Conservation (phyloP, 192 early-diverging fungal species). For the Dissophora globulifera region DNA sequence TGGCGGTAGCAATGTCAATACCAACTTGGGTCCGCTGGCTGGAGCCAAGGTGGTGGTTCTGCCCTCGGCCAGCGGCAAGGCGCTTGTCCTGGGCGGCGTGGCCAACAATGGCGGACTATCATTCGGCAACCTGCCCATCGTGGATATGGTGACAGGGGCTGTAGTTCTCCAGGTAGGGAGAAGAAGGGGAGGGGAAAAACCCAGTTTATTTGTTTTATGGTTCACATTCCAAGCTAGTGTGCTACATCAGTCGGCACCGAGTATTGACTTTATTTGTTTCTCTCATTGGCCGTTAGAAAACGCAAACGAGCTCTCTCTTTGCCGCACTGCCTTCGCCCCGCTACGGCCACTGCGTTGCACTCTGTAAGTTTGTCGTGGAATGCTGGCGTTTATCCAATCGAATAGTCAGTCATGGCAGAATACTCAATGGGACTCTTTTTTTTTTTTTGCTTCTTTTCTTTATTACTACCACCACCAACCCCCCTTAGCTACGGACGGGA, state of each 20-base stretch:
- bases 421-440: too few relatives aligned
- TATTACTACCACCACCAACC: too few relatives aligned
- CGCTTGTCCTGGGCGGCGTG: conserved; percentile 33
- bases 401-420: too few relatives aligned
- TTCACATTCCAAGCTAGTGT: too few relatives aligned
- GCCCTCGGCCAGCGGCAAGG: conserved; percentile 11
- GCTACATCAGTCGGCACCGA: too few relatives aligned
- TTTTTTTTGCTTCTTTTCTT: too few relatives aligned
- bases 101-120: conserved; percentile 4
- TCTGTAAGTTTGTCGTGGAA: conserved; percentile 20
- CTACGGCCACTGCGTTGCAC: conserved; percentile 36
- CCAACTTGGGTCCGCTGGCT: conserved; percentile 23
- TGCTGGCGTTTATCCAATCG: too few relatives aligned
- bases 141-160: conserved; percentile 30
- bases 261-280: too few relatives aligned
- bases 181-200: too few relatives aligned
- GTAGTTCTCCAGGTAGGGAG: conserved; percentile 26
- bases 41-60: conserved; percentile 21
- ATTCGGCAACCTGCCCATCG: conserved; percentile 16
- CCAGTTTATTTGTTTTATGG: too few relatives aligned
- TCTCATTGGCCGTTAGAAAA: too few relatives aligned
- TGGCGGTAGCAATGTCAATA: conserved; percentile 17
- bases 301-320: not conserved
- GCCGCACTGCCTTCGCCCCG: conserved; percentile 15
- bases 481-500: conserved; percentile 46